Base-by-base conservation (phyloP, 495 filamentous ascomycete genomes). In the Thermochaetoides thermophila region DNA sequence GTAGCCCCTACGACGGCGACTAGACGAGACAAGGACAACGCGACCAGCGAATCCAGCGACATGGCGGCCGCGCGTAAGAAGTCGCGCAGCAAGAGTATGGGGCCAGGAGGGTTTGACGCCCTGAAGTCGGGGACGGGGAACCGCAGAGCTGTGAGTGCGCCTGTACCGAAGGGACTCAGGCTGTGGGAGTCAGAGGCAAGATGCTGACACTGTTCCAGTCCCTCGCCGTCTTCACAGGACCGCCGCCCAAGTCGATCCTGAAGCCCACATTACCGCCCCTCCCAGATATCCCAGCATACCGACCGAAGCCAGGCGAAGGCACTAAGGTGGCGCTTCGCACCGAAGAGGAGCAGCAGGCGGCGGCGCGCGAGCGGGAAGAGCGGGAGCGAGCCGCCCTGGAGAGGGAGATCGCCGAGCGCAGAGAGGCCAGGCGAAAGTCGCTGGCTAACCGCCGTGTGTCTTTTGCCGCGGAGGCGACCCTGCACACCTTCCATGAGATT, bases 401-500 rank as follows among this genome's bases (percentile, higher is more conserved):
- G 51, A 76, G 76, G 32, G 73, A 77, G 32, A 69, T 82, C 34
- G 64, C 76, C 17, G 74, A 82, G 34, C 69, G 78, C 19, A 65
- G 84, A 35, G 89, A 89, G 37, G 85, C 83, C 19, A 74, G 91
- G 29, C 69, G 89, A 26, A 95, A 94, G 46, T 95, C 86, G 1
- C 69, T 93, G 39, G 84, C 82, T 20, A 87, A 89, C 55, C 81
- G 91, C 46, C 74, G 89, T 37, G 89, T 99, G 24, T 95, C 87
- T 0, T 99, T 99, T 50, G 89, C 89, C 4, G 89, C 89, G 1
- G 89, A 99, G 56, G 89, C 89, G 10, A 99, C 89, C 7, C 61
- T 99, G 20, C 89, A 99, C 50, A 99, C 89, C 3, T 99, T 92
- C 74, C 85, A 95, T 49, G 86, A 94, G 32, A 71, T 92, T 3